Evolutionary conservation across 768 basidiomycete species (phyloP), one percentile per base, ranked within the genome.

Genomic region (Mycena belliarum): DNA sequence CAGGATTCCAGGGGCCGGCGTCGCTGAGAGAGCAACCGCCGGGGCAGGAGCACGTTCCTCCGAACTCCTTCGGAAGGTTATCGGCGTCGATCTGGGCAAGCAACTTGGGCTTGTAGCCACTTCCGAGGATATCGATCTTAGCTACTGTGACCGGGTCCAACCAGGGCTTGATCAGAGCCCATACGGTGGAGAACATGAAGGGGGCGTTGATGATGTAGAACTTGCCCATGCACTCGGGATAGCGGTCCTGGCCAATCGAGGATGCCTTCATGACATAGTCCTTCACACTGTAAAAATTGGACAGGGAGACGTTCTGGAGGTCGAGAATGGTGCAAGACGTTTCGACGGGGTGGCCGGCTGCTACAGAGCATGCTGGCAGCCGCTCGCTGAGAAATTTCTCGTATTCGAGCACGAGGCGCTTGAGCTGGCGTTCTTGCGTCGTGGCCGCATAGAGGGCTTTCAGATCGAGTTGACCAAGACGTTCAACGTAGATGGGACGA

Each of bases 131-230:
- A 63, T 88, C 84, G 69, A 99, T 95, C 85, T 99, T 98, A 60
- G 82, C 81, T 49, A 96, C 94, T 26, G 96, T 99, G 25, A 95
- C 97, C 65, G 88, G 87, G 73, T 98, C 96, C 65, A 99, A 77
- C 93, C 93, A 98, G 3, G 85, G 86, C 77, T 93, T 96, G 78
- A 98, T 84, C 63, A 95, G 70, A 20, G 76, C 69, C 95, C 95
- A 99, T 21, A 96, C 89, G 37, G 88, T 82, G 49, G 84, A 82
- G 78, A 99, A 99, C 49, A 86, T 81, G 87, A 89, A 98, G 0
- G 96, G 96, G 0, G 93, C 91, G 69, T 98, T 98, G 82, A 97
- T 91, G 81, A 98, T 95, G 80, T 92, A 99, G 79, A 99, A 98
- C 70, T 91, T 93, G 77, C 96, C 96, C 96, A 98, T 93, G 63